Percentiles rank a stretch among this genome's conserved stretches.
phyloP scores from a whole-genome alignment of 495 filamentous ascomycete species.

The Neurospora sp. region DNA sequence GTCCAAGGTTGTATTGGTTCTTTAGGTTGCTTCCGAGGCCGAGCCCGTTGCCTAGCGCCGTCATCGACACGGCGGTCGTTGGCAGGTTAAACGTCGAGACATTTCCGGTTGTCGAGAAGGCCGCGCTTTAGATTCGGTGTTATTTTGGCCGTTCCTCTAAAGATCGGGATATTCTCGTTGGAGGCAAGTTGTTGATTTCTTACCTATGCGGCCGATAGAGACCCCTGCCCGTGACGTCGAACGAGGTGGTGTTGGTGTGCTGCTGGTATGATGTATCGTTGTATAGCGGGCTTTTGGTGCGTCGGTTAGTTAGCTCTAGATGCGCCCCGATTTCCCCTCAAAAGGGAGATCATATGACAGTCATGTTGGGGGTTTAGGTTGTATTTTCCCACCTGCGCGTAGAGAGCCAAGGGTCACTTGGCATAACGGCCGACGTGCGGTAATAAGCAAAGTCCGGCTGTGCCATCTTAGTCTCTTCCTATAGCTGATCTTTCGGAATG shows the following conservation, averaged over 20 bases:
- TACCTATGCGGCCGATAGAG: constrained; percentile 38
- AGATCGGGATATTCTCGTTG: constrained; percentile 11
- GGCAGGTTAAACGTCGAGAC: constrained; percentile 29
- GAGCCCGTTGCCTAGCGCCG: constrained; percentile 6
- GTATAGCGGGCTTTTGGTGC: constrained; percentile 29
- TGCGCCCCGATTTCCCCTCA: constrained; percentile 9
- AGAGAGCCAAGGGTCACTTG: constrained; percentile 36
- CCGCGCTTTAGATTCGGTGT: constrained; percentile 31
- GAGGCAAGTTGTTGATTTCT: constrained; percentile 17
- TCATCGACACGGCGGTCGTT: constrained; percentile 1
- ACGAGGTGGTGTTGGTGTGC: constrained; percentile 10
- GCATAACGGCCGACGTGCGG: constrained; percentile 25
- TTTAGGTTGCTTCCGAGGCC: constrained; percentile 1
- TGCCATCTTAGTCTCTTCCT: constrained; percentile 22
- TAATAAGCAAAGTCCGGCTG: constrained; percentile 36
- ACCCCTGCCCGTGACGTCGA: constrained; percentile 22
- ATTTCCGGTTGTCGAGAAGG: constrained; percentile 25
- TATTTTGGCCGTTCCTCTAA: constrained; percentile 29
- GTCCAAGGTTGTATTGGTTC: constrained; percentile 11
- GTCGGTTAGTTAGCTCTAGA: constrained; percentile 19
- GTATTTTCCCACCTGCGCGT: constrained; percentile 38
- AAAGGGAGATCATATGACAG: neutral
- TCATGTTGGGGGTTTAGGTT: neutral
- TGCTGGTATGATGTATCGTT: constrained; percentile 23
- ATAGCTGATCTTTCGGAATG: constrained; percentile 1